Conservation (phyloP, 2,329 filamentous ascomycete species). For the Fusarium chuoi region DNA sequence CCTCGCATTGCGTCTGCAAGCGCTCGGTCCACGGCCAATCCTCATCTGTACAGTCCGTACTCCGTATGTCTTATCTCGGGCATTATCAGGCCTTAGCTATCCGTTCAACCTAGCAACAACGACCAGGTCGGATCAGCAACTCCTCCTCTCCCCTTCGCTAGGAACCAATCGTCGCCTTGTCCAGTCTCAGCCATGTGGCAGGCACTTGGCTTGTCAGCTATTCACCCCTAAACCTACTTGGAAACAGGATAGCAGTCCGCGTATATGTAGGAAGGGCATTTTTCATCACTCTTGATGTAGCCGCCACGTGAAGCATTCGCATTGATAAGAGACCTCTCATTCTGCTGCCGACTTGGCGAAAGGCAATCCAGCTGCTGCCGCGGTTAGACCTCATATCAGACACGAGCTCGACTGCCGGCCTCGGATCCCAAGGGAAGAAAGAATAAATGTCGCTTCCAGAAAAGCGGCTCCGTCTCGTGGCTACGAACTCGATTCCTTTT, state of each 20-base stretch:
- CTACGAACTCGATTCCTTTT: slow-evolving; percentile 35
- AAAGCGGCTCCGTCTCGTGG: slow-evolving; percentile 30
- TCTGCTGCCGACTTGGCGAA: slow-evolving; percentile 25
- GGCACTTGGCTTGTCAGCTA: not conserved
- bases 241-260: slow-evolving; percentile 7
- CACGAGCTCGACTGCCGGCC: slow-evolving; percentile 31
- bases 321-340: slow-evolving; percentile 32
- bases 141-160: not conserved
- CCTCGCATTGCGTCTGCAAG: slow-evolving; percentile 21
- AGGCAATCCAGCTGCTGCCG: slow-evolving; percentile 29
- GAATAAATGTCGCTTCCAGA: slow-evolving; percentile 30
- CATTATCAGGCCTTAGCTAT: slow-evolving; percentile 5
- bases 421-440: slow-evolving; percentile 33
- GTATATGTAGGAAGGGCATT: not conserved
- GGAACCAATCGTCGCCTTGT: not conserved
- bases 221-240: slow-evolving; percentile 8
- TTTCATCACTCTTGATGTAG: not conserved
- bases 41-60: slow-evolving; percentile 21
- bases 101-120: not conserved
- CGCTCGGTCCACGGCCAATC: slow-evolving; percentile 15
- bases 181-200: slow-evolving; percentile 8
- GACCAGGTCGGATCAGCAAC: not conserved
- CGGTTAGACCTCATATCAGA: slow-evolving; percentile 23
- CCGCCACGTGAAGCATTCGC: not conserved
- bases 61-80: slow-evolving; percentile 29